These are phyloP conservation scores for Fistulifera solaris DNA, from an alignment of 108 stramenopile genomes.

Conservation along the genomic window DNA sequence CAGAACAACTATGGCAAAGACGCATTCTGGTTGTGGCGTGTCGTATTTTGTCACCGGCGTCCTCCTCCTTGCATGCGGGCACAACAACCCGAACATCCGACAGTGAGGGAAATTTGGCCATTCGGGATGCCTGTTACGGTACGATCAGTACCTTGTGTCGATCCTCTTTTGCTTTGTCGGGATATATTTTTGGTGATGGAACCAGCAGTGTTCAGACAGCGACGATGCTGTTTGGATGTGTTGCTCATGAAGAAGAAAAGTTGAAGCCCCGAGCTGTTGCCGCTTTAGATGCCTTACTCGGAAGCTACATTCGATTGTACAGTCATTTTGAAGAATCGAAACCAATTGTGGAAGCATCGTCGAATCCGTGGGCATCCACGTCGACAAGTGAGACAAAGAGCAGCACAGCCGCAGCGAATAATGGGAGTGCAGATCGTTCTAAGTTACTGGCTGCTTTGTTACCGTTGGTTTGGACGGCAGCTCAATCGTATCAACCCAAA, in stretches of 20 bases:
- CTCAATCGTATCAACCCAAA: constrained; percentile 47
- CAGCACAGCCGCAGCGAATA: background rate
- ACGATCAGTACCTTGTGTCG: constrained; percentile 51
- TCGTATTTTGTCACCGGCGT: background rate
- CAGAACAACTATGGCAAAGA: background rate
- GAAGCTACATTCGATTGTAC: constrained; percentile 42
- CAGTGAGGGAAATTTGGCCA: constrained; percentile 33
- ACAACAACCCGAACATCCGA: background rate
- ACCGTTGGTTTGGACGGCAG: constrained; percentile 59
- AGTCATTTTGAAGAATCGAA: constrained; percentile 5
- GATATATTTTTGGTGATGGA: constrained; percentile 2
- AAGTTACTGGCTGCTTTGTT: constrained; percentile 21
- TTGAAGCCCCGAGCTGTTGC: constrained; percentile 58
- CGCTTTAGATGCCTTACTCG: constrained; percentile 63
- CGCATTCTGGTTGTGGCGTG: background rate
- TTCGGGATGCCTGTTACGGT: constrained; percentile 66
- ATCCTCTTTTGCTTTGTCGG: constrained; percentile 12
- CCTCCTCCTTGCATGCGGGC: constrained; percentile 1
- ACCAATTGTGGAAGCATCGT: constrained; percentile 2
- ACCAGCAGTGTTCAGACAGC: constrained; percentile 39
- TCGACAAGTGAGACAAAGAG: constrained; percentile 3
- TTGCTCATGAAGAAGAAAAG: constrained; percentile 54
- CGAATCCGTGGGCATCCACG: constrained; percentile 43
- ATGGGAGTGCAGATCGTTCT: background rate
- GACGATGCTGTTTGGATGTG: constrained; percentile 57